Evolutionary conservation across 1,284 basidiomycete species (phyloP).

Genomic region (Coriolopsis trogii): DNA sequence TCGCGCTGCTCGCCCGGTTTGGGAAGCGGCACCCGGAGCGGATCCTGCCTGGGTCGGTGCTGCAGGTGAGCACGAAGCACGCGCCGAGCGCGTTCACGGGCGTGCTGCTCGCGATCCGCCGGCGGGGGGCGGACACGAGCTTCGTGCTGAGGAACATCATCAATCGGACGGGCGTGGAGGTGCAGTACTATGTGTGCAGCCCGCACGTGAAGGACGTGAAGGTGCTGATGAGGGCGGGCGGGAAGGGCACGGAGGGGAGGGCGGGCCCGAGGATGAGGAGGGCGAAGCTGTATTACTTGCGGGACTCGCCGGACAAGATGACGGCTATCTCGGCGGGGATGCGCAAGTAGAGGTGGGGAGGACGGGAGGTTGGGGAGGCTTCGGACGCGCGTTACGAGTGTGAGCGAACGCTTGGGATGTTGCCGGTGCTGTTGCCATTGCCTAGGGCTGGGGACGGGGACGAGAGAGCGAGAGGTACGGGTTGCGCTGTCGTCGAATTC

Average conservation of each 20-base stretch:
- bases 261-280: conserved; percentile 59
- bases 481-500: neutral
- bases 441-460: too few relatives aligned
- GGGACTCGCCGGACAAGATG: conserved; percentile 83
- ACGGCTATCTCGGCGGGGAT: conserved; percentile 67
- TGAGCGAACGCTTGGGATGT: neutral
- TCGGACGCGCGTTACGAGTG: neutral
- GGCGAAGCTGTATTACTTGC: conserved; percentile 79
- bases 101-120: conserved; percentile 78
- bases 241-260: conserved; percentile 40
- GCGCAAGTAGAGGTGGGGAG: conserved; percentile 12
- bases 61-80: conserved; percentile 74
- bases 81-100: conserved; percentile 84
- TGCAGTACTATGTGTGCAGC: conserved; percentile 84
- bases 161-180: conserved; percentile 87
- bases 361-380: conserved; percentile 1
- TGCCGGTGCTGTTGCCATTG: too few relatives aligned
- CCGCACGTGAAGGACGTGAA: conserved; percentile 87
- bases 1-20: conserved; percentile 70
- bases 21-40: conserved; percentile 67
- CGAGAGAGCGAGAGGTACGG: conserved; percentile 5
- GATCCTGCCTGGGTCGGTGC: conserved; percentile 78
- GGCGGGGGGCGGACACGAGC: conserved; percentile 81
- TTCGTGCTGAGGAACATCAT: conserved; percentile 88
- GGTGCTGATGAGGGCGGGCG: conserved; percentile 61